phyloP scores from a whole-genome alignment of 164 flowering plant species.

The Cinnamomum micranthum region DNA sequence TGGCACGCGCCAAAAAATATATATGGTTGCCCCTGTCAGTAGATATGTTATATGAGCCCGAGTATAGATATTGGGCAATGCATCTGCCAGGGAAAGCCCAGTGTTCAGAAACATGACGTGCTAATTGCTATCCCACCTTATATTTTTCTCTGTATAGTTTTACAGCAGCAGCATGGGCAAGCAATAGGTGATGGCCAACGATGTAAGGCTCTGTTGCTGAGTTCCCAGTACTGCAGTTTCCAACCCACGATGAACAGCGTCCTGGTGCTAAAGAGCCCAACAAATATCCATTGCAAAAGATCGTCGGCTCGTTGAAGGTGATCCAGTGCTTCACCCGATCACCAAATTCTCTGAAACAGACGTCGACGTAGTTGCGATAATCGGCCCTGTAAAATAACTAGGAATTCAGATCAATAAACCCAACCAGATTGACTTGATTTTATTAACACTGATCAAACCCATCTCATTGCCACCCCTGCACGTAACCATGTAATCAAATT shows the following conservation, averaged over 20 bases:
- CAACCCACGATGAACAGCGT: constrained; percentile 51
- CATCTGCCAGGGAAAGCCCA: too few species aligned
- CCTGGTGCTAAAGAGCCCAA: constrained; percentile 44
- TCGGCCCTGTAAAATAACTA: not conserved
- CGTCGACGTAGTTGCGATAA: not conserved
- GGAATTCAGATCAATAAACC: too few species aligned
- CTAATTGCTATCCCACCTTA: constrained; percentile 40
- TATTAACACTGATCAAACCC: too few species aligned
- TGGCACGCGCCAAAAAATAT: too few species aligned
- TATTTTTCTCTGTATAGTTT: constrained; percentile 52
- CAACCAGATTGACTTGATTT: too few species aligned
- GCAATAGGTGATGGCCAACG: constrained; percentile 49
- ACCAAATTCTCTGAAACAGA: constrained; percentile 4
- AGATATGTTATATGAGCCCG: too few species aligned
- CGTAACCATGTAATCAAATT: too few species aligned
- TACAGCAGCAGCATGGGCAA: constrained; percentile 72
- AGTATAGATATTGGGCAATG: too few species aligned
- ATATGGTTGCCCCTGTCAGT: too few species aligned
- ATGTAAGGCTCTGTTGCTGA: constrained; percentile 69
- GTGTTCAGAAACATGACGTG: too few species aligned
- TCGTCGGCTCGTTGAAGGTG: constrained; percentile 63
- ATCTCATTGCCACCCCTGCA: too few species aligned
- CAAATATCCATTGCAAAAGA: constrained; percentile 44
- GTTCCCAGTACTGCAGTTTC: constrained; percentile 48
- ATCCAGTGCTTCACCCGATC: constrained; percentile 58